Base-by-base conservation (phyloP, 345 rosid species). In the Boechera divaricarpa region DNA sequence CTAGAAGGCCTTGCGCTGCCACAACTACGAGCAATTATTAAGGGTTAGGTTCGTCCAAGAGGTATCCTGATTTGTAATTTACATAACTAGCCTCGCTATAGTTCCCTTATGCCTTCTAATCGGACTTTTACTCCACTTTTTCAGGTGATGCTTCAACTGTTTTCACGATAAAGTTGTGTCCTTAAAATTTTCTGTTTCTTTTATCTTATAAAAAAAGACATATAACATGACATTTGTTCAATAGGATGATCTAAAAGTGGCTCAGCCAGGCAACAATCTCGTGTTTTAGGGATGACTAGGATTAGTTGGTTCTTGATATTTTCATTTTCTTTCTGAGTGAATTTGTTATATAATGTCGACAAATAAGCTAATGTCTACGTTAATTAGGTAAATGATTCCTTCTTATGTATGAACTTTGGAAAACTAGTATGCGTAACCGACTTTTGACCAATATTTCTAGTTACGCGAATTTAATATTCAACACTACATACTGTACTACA, bases 211-310 rank as follows among this genome's bases (percentile, higher is more conserved):
- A 6, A 41, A 28, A 53, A 59, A 11, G 11, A 57, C n/a, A 48
- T n/a, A 29, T n/a, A 26, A 48, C 59, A 56, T 15, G 39, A 66
- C 38, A 33, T 10, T 11, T 32, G 47, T 69, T 63, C 51, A 28
- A 42, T 42, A 45, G 26, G 24, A 54, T 70, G 10, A 55, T 7
- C 38, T 28, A 35, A 70, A 77, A 55, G 76, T 63, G 33, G 6
- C 18, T 53, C 42, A 38, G 10, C 44, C 35, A 44, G 44, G 80
- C 67, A 63, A 36, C 16, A 47, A 26, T 63, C 72, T 70, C 76
- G 80, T 77, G 80, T 56, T 55, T 63, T 52, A 63, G 61, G 66
- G 53, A 77, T 69, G 76, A 70, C 60, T 56, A 76, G 70, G 70
- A 53, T 62, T 62, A 10, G 56, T 77, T 70, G 42, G 56, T 63